Base-by-base conservation (phyloP, 352 stramenopile species). In the Pythium apleroticum region DNA sequence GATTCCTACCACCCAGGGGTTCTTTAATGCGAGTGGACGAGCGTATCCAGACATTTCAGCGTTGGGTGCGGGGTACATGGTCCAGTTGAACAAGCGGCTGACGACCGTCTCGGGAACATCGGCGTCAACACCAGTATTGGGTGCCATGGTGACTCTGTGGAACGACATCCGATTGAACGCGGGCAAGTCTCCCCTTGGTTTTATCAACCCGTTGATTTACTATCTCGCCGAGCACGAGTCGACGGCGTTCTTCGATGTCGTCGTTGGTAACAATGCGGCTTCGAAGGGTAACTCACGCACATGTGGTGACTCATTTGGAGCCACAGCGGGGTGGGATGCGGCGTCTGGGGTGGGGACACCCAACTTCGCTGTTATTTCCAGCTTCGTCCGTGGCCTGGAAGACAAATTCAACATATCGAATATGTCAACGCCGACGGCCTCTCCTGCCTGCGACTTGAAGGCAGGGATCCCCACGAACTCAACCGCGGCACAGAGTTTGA, bases 1-100 rank as follows among this genome's bases (percentile, higher is more conserved):
- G 20, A 76, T 87, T n/a, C 87, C 84, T 0, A 77, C 56, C 0
- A 59, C 65, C 0, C 41, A 62, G 25, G 78, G 67, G 0, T 94
- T 89, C 68, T 98, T 97, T 65, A 97, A 96, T 50, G 64, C 66
- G 17, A 85, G 74, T 45, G 92, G 93, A 4, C 80, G 93, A 35
- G 93, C 82, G 3, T 98, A 97, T 57, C 93, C 93, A 5, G 93
- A 98, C 66, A 78, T 98, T 12, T 72, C 91, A 0, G 84, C 89
- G 7, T 63, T 96, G 1, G 93, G 89, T 8, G 71, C 78, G 9
- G 56, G 71, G 15, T 98, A 90, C 68, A 65, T 77, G 25, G 86
- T 94, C 22, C 77, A 80, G 30, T 78, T 94, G 48, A 72, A 88
- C 50, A 80, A 72, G 0, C 63, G 57, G 5, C 67, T 75, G 27